Evolutionary conservation across 768 basidiomycete genomes (phyloP), one percentile per base, ranked within the genome.

Genomic region (Tulasnella sp.): DNA sequence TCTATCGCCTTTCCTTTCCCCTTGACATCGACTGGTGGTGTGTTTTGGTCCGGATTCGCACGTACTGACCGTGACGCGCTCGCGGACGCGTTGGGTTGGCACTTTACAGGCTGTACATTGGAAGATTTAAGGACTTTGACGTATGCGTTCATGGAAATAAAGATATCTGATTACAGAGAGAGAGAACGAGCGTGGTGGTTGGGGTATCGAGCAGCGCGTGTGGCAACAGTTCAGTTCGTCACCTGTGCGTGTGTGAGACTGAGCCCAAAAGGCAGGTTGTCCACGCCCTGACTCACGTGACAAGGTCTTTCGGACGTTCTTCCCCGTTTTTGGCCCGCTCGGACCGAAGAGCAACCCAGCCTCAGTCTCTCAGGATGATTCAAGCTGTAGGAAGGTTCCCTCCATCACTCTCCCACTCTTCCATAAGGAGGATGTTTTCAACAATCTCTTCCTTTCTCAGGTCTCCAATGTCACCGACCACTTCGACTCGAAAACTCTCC

Each of bases 401-500:
- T 76, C 52, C 46, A 39, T 27, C 36, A 76, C 75, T 58, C 44
- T n/a, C 14, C 38, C 62, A 48, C 46, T 42, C 56, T 38, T 80
- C 12, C n/a, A 75, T 76, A 74, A 58, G 79, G 79, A 56, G 79
- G 48, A 80, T 80, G 75, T 48, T 75, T 14, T 77, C 73, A 34
- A 62, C 39, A n/a, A 31, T 76, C 24, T 76, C 52, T 31, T 52
- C 79, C 1, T 58, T 80, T 16, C 75, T 80, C 38, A 80, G 62
- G 27, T 76, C 48, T 14, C 52, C 42, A 36, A 24, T 39, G 4
- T 68, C 77, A 40, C 62, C 58, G 1, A 42, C 71, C 2, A 48
- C 75, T 9, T 31, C 58, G 19, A 38, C 39, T 80, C 74, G 87
- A 81, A 84, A 80, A 42, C 93, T 94, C 92, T 88, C 91, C 38